These are phyloP conservation scores for Coemansia sp. DNA, from an alignment of 192 early-diverging fungal genomes.

Conservation along the genomic window DNA sequence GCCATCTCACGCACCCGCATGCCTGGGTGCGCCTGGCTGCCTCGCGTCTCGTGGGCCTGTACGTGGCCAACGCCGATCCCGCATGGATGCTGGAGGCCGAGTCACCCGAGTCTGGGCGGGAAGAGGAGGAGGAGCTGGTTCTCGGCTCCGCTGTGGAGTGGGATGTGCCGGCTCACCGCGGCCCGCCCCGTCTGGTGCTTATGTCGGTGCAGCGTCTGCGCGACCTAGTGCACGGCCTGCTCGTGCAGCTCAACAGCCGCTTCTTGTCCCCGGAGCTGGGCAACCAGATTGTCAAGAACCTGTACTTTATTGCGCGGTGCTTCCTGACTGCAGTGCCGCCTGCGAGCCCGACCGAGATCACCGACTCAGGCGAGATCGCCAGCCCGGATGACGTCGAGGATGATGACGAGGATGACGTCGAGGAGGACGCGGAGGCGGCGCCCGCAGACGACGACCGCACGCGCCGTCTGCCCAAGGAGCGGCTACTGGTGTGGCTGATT, in stretches of 20 bases:
- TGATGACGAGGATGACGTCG: conserved; percentile 29
- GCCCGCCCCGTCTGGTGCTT: conserved; percentile 27
- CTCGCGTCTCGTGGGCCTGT: conserved; percentile 68
- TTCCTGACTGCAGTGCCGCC: conserved; percentile 49
- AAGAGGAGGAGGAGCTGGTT: not conserved
- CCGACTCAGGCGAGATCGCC: not conserved
- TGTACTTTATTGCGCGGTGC: conserved; percentile 85
- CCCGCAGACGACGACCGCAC: conserved; percentile 17
- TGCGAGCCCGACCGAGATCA: not conserved
- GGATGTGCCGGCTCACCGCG: conserved; percentile 23
- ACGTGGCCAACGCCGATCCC: conserved; percentile 69
- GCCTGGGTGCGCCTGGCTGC: conserved; percentile 78
- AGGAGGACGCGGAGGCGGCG: conserved; percentile 48
- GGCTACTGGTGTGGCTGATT: conserved; percentile 46
- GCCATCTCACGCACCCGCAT: conserved; percentile 81
- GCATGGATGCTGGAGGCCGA: conserved; percentile 47
- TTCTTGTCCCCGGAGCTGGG: conserved; percentile 72
- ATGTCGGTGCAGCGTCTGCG: conserved; percentile 45
- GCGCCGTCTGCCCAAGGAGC: conserved; percentile 21
- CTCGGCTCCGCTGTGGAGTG: conserved; percentile 2
- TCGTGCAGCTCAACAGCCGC: conserved; percentile 63
- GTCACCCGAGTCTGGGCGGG: not conserved
- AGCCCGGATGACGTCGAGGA: conserved; percentile 13
- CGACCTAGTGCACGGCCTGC: conserved; percentile 51
- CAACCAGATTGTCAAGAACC: conserved; percentile 87